Percentiles rank a stretch among this genome's conserved stretches.
phyloP scores from a whole-genome alignment of 768 basidiomycete genomes.

The Rhodotorula toruloides region DNA sequence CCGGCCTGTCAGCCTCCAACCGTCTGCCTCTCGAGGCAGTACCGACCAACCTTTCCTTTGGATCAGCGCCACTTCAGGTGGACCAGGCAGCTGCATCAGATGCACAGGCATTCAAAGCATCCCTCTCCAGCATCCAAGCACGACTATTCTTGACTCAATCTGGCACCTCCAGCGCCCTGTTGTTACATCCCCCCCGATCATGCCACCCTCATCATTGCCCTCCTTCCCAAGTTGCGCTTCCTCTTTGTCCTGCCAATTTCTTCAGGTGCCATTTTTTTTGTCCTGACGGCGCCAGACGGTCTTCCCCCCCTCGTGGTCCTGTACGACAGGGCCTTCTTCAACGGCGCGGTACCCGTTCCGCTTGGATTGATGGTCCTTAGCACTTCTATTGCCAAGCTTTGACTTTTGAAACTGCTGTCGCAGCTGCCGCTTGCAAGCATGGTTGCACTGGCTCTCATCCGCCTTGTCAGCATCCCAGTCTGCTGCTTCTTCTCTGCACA shows the following conservation, averaged over 20 bases:
- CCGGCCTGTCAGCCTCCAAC: no score
- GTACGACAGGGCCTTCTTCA: constrained; percentile 55
- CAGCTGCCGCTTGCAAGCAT: constrained; percentile 56
- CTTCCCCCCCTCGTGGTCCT: constrained; percentile 63
- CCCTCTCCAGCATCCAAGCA: not conserved
- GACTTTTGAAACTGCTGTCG: constrained; percentile 50
- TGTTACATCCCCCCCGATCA: constrained; percentile 52
- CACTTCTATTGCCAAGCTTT: constrained; percentile 59
- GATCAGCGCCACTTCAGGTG: no score
- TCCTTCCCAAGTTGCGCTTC: constrained; percentile 58
- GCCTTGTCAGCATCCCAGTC: constrained; percentile 58
- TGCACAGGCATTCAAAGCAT: not conserved
- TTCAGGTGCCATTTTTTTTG: constrained; percentile 43
- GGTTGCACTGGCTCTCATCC: constrained; percentile 53
- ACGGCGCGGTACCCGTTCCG: constrained; percentile 62
- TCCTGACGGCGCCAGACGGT: constrained; percentile 60
- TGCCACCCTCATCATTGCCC: constrained; percentile 57
- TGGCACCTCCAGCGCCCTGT: constrained; percentile 48
- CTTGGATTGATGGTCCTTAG: constrained; percentile 62
- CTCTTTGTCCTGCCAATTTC: constrained; percentile 56
- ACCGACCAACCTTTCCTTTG: no score
- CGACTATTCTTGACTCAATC: not conserved
- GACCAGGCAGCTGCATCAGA: not conserved
- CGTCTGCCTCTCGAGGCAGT: no score
- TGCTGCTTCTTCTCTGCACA: constrained; percentile 59